phyloP scores from a whole-genome alignment of 805 yeast genomes.

The Ogataea corticis region DNA sequence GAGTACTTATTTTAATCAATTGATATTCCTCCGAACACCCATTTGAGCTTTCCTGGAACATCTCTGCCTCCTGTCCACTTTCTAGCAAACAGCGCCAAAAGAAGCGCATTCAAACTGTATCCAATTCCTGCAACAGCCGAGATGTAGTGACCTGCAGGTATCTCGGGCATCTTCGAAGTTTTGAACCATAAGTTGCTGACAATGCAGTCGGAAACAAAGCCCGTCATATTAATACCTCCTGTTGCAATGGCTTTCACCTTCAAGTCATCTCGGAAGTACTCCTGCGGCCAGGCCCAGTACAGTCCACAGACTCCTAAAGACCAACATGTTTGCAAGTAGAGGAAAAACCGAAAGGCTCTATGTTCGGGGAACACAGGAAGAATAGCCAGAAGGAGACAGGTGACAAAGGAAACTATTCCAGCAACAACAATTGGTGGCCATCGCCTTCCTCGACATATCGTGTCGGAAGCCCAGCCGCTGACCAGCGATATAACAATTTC shows the following conservation, averaged over 20 bases:
- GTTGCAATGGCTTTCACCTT: slow-evolving; percentile 12
- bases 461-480: slow-evolving; percentile 16
- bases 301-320: slow-evolving; percentile 15
- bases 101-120: slow-evolving; percentile 5
- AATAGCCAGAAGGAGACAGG: slow-evolving; percentile 5
- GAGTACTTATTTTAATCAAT: too few species aligned
- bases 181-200: slow-evolving; percentile 15
- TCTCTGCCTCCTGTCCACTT: too few species aligned
- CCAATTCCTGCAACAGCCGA: slow-evolving; percentile 9
- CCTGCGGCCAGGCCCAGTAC: slow-evolving; percentile 18
- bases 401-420: slow-evolving; percentile 6
- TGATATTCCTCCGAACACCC: slow-evolving; percentile 1
- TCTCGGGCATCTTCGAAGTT: slow-evolving; percentile 13
- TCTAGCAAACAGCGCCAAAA: slow-evolving; percentile 5
- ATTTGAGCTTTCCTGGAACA: too few species aligned
- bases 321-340: slow-evolving; percentile 13
- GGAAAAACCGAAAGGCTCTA: slow-evolving; percentile 13
- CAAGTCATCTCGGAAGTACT: slow-evolving; percentile 7
- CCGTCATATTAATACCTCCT: slow-evolving; percentile 17
- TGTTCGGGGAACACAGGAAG: slow-evolving; percentile 1
- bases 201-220: slow-evolving; percentile 14
- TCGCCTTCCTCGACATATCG: too few species aligned
- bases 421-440: slow-evolving; percentile 12
- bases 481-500: slow-evolving; percentile 10
- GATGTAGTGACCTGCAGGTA: slow-evolving; percentile 20